Evolutionary conservation across 2,329 filamentous ascomycete species (phyloP), one percentile per base, ranked within the genome.

Genomic region (Apiospora arundinis): DNA sequence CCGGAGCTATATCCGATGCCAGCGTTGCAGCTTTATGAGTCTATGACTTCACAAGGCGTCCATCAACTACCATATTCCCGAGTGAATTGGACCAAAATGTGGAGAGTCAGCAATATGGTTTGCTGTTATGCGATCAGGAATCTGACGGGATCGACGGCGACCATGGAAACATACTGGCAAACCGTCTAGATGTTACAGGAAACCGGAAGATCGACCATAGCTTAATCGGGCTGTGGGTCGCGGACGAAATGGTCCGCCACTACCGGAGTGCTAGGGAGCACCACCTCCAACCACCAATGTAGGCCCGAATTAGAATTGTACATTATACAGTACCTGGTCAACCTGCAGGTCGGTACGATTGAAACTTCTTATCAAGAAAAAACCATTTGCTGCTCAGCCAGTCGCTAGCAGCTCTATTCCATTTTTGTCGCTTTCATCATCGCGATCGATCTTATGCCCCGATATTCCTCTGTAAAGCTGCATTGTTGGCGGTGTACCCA

Each of bases 1-100:
- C n/a, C 56, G 56, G 32, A 63, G 56, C 32, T n/a, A 18, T 63
- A n/a, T 21, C 32, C 28, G 56, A n/a, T 25, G 23, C 2, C 52
- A 18, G 16, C 21, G 52, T 28, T 32, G 25, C 56, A 63, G 56
- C 56, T 63, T 40, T 23, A 40, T 40, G 32, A 14, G 8, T 63
- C 56, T 63, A 63, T 63, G 56, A 63, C 56, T 63, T 63, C 56
- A 63, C 56, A 63, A 3, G 16, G 56, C 56, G 32, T 21, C 56
- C 37, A 18, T 37, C 28, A 40, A 7, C 42, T 12, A 40, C 56
- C n/a, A 12, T n/a, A 8, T 12, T 40, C 28, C 18, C 56, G 32
- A 63, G 32, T 9, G 11, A 40, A 63, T 37, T 56, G 56, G 56
- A 40, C 6, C 8, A 14, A 40, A n/a, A 21, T 63, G 28, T 63